These are phyloP conservation scores for Trametes gibbosa DNA, from an alignment of 768 basidiomycete species.

Conservation along the genomic window DNA sequence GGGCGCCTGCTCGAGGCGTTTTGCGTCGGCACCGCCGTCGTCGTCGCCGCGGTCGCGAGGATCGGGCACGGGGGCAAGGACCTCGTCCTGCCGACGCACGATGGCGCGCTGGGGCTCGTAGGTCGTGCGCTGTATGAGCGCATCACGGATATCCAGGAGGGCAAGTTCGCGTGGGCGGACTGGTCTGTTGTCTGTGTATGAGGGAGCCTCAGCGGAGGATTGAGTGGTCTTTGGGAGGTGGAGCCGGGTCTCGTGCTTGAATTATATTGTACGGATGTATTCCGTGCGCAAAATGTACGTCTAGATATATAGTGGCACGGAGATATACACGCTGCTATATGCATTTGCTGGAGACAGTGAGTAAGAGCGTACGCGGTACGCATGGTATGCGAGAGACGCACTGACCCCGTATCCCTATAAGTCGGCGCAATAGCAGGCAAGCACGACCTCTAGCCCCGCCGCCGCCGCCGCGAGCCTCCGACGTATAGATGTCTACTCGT, in stretches of 20 bases:
- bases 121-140: constrained; percentile 68
- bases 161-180: constrained; percentile 53
- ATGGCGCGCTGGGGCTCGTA: constrained; percentile 48
- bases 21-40: constrained; percentile 80
- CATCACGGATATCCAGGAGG: constrained; percentile 78
- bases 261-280: constrained; percentile 1
- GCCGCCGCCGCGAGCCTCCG: no score
- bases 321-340: neutral
- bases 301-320: constrained; percentile 11
- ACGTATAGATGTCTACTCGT: constrained; percentile 13
- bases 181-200: constrained; percentile 55
- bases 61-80: constrained; percentile 73
- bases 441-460: no score
- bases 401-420: neutral
- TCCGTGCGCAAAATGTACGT: constrained; percentile 8
- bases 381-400: no score
- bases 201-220: neutral
- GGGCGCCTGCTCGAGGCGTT: constrained; percentile 79
- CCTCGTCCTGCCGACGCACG: constrained; percentile 59
- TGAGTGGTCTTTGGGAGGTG: no score
- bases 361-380: no score
- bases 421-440: no score
- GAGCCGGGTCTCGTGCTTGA: no score
- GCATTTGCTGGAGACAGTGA: no score
- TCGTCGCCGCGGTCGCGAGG: constrained; percentile 67